Evolutionary conservation across 441 rosid genomes (phyloP), one percentile per base, ranked within the genome.

Genomic region (Pelargonium citronellum): DNA sequence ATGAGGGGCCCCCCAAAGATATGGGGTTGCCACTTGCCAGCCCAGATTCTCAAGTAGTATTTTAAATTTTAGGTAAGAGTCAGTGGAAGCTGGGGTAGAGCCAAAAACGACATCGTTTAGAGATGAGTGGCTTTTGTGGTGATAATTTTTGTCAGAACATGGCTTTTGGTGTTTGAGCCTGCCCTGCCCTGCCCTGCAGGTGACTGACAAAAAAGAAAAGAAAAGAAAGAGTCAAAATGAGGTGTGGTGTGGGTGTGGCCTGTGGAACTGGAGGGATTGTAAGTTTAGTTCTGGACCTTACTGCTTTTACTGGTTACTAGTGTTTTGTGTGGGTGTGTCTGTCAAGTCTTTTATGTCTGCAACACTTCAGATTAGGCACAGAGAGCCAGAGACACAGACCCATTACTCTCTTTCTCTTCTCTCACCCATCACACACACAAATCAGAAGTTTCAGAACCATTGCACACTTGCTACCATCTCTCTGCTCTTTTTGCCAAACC

Each of bases 341-440:
- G 60, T 53, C 60, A 53, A 53, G 60, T 53, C 60, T 53, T 53
- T 53, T 53, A 53, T 53, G 60, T 53, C 60, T 53, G 60, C 60
- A 53, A 53, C 60, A 53, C n/a, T 53, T 15, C 60, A 53, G 60
- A 53, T 34, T 19, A 53, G 47, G 47, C 12, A 34, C 47, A 34
- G 39, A 43, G 47, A 43, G 7, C n/a, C 60, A 49, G 16, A 49
- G 5, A 43, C 7, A 49, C 57, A 49, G 57, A 49, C 57, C 57
- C 17, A 15, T 51, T 4, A 51, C 17, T 51, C 60, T 5, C 60
- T 15, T 34, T 34, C 39, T 34, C 39, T 34, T 34, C 39, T 34
- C 39, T 34, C 39, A 34, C 39, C 60, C 22, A 15, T 16, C 20
- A 16, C 60, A 15, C 22, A 53, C 19, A 51, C 7, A 15, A 15